Evolutionary conservation across 2,329 filamentous ascomycete species (phyloP).

Genomic region (Phaeosphaeria sp.): DNA sequence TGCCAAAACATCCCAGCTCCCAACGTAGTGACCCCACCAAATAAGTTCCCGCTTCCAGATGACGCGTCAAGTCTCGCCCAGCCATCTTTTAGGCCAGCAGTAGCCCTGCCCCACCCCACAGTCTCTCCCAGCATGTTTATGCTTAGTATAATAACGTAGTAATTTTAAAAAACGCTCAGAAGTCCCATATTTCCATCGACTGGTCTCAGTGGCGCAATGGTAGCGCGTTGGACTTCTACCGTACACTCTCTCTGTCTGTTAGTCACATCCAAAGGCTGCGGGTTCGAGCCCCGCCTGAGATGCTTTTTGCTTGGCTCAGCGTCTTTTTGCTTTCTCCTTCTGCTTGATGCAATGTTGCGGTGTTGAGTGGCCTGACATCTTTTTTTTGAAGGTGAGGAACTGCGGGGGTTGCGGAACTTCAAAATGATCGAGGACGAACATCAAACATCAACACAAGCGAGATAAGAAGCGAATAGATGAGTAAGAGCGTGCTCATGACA

Average conservation of each 20-base stretch:
- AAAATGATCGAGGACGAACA: neutral
- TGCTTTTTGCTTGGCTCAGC: constrained; percentile 20
- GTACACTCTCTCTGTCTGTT: neutral
- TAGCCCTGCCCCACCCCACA: too few species aligned
- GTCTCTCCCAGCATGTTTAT: too few species aligned
- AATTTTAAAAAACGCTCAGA: constrained; percentile 17
- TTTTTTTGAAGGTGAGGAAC: neutral
- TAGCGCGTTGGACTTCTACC: constrained; percentile 44
- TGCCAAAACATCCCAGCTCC: neutral
- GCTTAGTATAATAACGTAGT: neutral
- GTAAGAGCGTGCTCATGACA: neutral
- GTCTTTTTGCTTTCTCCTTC: constrained; percentile 6
- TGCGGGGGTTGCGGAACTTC: neutral
- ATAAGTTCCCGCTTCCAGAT: neutral
- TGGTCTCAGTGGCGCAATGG: constrained; percentile 42
- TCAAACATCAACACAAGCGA: neutral
- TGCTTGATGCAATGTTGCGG: neutral
- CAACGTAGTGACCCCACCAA: neutral
- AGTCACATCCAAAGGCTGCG: constrained; percentile 38
- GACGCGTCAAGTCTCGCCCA: neutral
- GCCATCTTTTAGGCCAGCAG: neutral
- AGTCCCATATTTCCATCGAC: constrained; percentile 26
- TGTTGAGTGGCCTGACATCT: neutral
- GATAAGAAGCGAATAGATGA: neutral
- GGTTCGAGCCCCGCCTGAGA: constrained; percentile 43